A percentile compares a stretch with the other conserved stretches of the same genome.
These are phyloP conservation scores for Fomitopsis betulina DNA, from an alignment of 1,284 basidiomycete species.

Conservation along the genomic window DNA sequence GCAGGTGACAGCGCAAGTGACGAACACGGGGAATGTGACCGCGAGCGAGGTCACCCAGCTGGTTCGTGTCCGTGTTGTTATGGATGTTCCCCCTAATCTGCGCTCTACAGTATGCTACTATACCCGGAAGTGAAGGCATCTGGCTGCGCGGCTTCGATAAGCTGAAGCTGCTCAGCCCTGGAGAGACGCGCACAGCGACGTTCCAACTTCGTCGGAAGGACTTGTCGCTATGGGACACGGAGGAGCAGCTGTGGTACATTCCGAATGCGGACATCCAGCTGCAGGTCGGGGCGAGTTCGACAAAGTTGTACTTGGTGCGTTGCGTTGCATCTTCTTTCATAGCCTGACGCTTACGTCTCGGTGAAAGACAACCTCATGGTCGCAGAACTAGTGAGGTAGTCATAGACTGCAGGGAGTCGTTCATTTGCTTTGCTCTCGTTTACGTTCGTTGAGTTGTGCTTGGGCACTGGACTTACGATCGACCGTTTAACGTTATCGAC, in stretches of 20 bases:
- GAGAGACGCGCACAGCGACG: conserved; percentile 40
- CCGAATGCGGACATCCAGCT: conserved; percentile 22
- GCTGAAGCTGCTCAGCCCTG: conserved; percentile 40
- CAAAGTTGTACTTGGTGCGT: conserved; percentile 19
- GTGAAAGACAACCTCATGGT: background rate
- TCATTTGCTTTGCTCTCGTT: too few species aligned
- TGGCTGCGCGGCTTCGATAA: conserved; percentile 62
- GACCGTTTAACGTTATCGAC: too few species aligned
- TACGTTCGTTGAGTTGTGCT: too few species aligned
- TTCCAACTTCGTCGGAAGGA: conserved; percentile 62
- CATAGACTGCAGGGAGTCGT: too few species aligned
- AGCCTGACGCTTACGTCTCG: background rate
- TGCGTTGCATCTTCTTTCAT: background rate
- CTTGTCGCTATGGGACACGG: conserved; percentile 32
- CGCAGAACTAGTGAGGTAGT: too few species aligned
- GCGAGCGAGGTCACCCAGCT: conserved; percentile 27
- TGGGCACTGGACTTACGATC: too few species aligned
- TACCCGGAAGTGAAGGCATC: conserved; percentile 28
- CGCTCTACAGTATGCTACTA: conserved; percentile 54
- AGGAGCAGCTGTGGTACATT: conserved; percentile 24
- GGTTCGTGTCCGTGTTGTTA: background rate
- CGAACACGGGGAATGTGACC: conserved; percentile 30
- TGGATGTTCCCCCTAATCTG: conserved; percentile 20
- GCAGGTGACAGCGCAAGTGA: conserved; percentile 29
- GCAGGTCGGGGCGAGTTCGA: conserved; percentile 24